Evolutionary conservation across 768 basidiomycete genomes (phyloP), one percentile per base, ranked within the genome.

Genomic region (Crucibulum laeve): DNA sequence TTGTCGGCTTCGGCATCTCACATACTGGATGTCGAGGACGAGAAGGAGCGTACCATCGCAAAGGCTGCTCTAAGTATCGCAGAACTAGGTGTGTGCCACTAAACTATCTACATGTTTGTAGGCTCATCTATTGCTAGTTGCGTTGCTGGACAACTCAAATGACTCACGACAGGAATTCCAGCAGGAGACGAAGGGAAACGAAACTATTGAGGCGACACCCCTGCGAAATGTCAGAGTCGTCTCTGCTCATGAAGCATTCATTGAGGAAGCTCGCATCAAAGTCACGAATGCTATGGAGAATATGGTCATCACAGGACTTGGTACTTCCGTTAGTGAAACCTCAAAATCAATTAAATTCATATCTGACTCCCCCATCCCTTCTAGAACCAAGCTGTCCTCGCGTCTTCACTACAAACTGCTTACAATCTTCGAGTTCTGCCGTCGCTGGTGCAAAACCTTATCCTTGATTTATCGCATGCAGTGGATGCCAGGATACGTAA

Each of bases 21-120:
- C 28, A 51, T 52, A 43, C 44, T 63, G 34, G 79, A 77, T 22
- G 58, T 69, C 25, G 85, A 86, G 53, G 86, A 90, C 22, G 87
- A 91, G 51, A 84, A 82, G 60, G 94, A 96, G 56, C 74, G 95
- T 6, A 79, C 79, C 13, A 82, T 97, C 54, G 87, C 92, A 2
- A 94, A 94, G 62, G 94, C 95, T 2, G 95, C 94, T n/a, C 67
- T 97, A 53, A 93, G 82, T 28, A 82, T 98, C 6, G 91, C 94
- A 0, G 95, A 99, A 61, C 70, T 98, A 33, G 74, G 92, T 91
- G 48, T 53, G 84, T 68, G n/a, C n/a, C 13, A 26, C 11, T 24
- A 7, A 1, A 30, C 34, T n/a, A 33, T 21, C 17, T 24, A 18
- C 33, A 4, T 44, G n/a, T 42, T 33, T 25, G 40, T 36, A 25